Conservation (phyloP, 192 early-diverging fungal species). For the Podila clonocystis region DNA sequence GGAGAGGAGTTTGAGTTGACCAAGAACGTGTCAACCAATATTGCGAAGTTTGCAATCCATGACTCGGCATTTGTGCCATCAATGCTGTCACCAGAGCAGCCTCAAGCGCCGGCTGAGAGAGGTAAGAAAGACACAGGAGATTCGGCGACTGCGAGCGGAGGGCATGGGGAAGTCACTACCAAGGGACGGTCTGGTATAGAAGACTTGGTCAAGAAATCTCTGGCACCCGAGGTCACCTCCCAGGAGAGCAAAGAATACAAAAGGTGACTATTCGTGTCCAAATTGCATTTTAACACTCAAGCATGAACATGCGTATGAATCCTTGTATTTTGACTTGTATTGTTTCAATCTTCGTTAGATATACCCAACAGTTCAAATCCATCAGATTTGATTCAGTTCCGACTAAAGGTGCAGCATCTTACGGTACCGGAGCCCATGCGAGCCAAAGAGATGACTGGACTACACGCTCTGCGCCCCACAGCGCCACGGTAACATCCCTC, state of each 20-base stretch:
- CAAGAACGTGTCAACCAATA: conserved; percentile 46
- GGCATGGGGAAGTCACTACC: conserved; percentile 1
- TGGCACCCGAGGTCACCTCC: conserved; percentile 13
- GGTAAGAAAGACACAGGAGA: background rate
- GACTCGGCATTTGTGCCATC: conserved; percentile 21
- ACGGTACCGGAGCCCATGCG: conserved; percentile 12
- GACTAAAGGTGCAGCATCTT: conserved; percentile 14
- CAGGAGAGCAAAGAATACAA: conserved; percentile 42
- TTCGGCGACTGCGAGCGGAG: background rate
- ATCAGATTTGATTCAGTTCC: conserved; percentile 46
- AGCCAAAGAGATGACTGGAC: conserved; percentile 17
- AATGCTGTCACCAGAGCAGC: background rate
- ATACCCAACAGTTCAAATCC: conserved; percentile 49
- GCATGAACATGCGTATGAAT: background rate
- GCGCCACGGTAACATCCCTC: conserved; percentile 4
- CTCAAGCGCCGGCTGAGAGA: background rate
- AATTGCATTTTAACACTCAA: background rate
- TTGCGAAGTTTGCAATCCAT: conserved; percentile 40
- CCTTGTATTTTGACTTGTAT: background rate
- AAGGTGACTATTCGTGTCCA: conserved; percentile 1
- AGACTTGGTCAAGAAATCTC: conserved; percentile 21
- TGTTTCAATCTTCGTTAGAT: conserved; percentile 4
- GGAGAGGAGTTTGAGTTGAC: conserved; percentile 43
- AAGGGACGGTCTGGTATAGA: conserved; percentile 33
- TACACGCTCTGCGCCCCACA: background rate